A percentile compares a stretch with the other conserved stretches of the same genome.
phyloP scores from a whole-genome alignment of 768 basidiomycete genomes.

The Terana coerulea region DNA sequence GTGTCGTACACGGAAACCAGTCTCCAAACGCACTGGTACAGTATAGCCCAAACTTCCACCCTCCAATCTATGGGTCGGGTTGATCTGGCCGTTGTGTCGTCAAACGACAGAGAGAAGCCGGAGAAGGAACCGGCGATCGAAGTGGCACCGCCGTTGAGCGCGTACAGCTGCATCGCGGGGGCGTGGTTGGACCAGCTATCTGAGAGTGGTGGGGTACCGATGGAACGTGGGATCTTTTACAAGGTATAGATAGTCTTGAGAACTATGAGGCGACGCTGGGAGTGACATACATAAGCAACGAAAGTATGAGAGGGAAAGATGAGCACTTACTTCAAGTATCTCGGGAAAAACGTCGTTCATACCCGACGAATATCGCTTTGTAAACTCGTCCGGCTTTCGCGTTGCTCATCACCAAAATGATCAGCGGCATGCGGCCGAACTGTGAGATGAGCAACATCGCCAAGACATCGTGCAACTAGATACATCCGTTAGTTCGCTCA shows the following conservation, averaged over 20 bases:
- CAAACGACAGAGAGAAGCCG: constrained; percentile 13
- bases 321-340: constrained; percentile 75
- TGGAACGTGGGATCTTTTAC: constrained; percentile 56
- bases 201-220: constrained; percentile 62
- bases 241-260: constrained; percentile 84
- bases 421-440: constrained; percentile 93
- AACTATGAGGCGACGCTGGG: constrained; percentile 81
- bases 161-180: constrained; percentile 36
- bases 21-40: too few species aligned
- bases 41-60: too few species aligned
- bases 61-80: too few species aligned
- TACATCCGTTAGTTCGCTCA: constrained; percentile 1
- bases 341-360: constrained; percentile 97
- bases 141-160: background rate
- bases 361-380: constrained; percentile 85
- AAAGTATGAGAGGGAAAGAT: background rate
- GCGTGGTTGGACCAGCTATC: constrained; percentile 54
- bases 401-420: constrained; percentile 97
- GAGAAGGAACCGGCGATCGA: background rate
- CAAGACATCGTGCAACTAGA: constrained; percentile 68
- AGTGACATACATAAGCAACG: background rate
- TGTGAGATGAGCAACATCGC: constrained; percentile 92
- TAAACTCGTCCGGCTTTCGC: constrained; percentile 89
- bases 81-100: constrained; percentile 53
- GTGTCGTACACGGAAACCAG: too few species aligned